phyloP scores from a whole-genome alignment of 768 basidiomycete genomes.

The Lactarius hatsudake region DNA sequence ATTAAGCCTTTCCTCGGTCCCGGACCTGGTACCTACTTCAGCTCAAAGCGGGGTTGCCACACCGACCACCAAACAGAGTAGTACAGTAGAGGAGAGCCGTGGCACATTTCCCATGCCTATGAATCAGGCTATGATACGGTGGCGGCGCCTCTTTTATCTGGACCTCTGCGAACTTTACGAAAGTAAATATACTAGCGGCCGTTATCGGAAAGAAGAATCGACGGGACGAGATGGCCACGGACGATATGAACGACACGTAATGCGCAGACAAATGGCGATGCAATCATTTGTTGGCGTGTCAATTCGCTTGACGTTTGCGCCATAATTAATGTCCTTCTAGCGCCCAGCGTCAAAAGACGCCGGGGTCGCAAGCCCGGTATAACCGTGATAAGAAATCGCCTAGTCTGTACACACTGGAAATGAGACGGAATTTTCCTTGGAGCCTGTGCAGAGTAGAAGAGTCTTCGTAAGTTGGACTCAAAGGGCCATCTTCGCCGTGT shows the following conservation, averaged over 20 bases:
- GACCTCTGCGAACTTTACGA: not conserved
- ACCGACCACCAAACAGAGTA: too few relatives aligned
- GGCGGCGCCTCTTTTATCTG: too few relatives aligned
- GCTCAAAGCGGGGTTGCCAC: too few relatives aligned
- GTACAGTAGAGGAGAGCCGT: too few relatives aligned
- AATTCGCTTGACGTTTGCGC: conserved; percentile 1
- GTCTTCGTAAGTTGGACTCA: not conserved
- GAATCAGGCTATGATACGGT: too few relatives aligned
- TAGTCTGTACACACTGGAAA: not conserved
- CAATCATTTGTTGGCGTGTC: not conserved
- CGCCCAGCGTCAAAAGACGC: not conserved
- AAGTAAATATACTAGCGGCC: not conserved
- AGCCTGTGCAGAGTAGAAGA: not conserved
- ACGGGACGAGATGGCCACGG: not conserved
- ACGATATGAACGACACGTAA: conserved; percentile 11
- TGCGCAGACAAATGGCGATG: not conserved
- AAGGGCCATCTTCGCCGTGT: not conserved
- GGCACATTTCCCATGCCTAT: too few relatives aligned
- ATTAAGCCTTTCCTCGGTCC: not conserved
- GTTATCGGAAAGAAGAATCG: not conserved
- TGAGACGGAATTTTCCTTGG: not conserved
- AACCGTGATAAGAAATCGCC: not conserved
- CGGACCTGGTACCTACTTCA: too few relatives aligned
- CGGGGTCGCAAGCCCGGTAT: not conserved
- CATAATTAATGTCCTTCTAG: not conserved